Evolutionary conservation across 164 flowering plant species (phyloP), one percentile per base, ranked within the genome.

Genomic region (Houttuynia cordata): DNA sequence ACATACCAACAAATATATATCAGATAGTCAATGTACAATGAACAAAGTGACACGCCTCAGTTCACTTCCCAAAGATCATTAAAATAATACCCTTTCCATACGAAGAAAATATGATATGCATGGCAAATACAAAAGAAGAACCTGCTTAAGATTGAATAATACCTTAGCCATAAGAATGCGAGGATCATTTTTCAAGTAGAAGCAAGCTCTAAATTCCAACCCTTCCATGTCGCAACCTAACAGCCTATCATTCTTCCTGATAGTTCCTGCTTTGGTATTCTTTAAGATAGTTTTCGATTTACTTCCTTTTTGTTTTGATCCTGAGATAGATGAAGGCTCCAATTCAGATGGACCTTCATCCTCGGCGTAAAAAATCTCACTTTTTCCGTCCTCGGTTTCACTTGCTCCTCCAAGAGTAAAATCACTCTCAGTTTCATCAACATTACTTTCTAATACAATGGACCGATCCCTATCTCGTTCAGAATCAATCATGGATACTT

Each of bases 91-190:
- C 37, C 6, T 30, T 2, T 2, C 37, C 37, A 56, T 8, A 56
- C n/a, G n/a, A n/a, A n/a, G n/a, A n/a, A n/a, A n/a, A n/a, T n/a
- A n/a, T n/a, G n/a, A 57, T 9, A 5, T 24, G 42, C n/a, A 15
- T 1, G 39, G 12, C 18, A 57, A 57, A 20, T 37, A 39, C n/a
- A 37, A 19, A 24, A 57, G 12, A 37, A 20, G 24, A 57, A 1
- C 8, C 14, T 12, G 51, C 8, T 30, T 21, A 34, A 55, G 4
- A 53, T 21, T 15, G 47, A 57, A 55, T 18, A 59, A 51, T 80
- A 94, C 99, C 99, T 91, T 83, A 58, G 87, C 79, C 62, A 94
- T 79, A 39, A 91, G 69, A 60, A 88, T 69, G 71, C 84, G 90
- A 67, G 97, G 91, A 56, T 84, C 88, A 45, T 77, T 61, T 24